phyloP scores from a whole-genome alignment of 2,329 filamentous ascomycete species.

The Colletotrichum somersetense region DNA sequence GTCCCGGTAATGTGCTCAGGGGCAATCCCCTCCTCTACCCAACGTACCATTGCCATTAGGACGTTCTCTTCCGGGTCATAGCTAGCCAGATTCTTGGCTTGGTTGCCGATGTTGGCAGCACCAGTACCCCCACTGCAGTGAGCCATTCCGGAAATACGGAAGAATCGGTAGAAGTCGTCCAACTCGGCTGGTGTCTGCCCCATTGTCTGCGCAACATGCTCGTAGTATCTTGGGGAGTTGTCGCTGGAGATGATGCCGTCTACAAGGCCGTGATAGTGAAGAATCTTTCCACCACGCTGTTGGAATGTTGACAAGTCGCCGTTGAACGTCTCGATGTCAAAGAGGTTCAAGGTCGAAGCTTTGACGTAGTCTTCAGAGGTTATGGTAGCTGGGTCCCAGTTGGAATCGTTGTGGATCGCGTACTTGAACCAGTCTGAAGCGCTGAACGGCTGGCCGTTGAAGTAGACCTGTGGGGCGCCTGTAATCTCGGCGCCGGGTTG shows the following conservation, averaged over 20 bases:
- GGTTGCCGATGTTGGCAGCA: conserved; percentile 50
- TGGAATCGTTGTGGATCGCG: conserved; percentile 55
- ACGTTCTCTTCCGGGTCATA: conserved; percentile 56
- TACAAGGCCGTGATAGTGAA: conserved; percentile 61
- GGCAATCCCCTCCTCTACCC: conserved; percentile 59
- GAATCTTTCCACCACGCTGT: conserved; percentile 56
- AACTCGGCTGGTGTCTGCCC: conserved; percentile 48
- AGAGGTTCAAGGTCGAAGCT: conserved; percentile 52
- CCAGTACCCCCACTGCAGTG: conserved; percentile 63
- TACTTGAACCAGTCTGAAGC: conserved; percentile 53
- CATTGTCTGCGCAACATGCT: conserved; percentile 61
- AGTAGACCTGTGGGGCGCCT: conserved; percentile 55
- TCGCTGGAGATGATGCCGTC: conserved; percentile 58
- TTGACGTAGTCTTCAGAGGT: conserved; percentile 51
- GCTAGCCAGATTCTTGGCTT: conserved; percentile 42
- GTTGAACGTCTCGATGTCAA: conserved; percentile 53
- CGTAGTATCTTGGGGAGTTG: conserved; percentile 62
- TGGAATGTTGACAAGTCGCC: conserved; percentile 56
- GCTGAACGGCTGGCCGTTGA: conserved; percentile 48
- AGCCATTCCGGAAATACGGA: conserved; percentile 64
- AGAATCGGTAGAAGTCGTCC: conserved; percentile 62
- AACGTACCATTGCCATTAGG: conserved; percentile 59
- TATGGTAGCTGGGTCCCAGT: conserved; percentile 52
- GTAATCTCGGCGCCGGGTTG: conserved; percentile 63
- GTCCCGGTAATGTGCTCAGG: conserved; percentile 55